Base-by-base conservation (phyloP, 163 green algal genomes). In the Prototheca wickerhamii region DNA sequence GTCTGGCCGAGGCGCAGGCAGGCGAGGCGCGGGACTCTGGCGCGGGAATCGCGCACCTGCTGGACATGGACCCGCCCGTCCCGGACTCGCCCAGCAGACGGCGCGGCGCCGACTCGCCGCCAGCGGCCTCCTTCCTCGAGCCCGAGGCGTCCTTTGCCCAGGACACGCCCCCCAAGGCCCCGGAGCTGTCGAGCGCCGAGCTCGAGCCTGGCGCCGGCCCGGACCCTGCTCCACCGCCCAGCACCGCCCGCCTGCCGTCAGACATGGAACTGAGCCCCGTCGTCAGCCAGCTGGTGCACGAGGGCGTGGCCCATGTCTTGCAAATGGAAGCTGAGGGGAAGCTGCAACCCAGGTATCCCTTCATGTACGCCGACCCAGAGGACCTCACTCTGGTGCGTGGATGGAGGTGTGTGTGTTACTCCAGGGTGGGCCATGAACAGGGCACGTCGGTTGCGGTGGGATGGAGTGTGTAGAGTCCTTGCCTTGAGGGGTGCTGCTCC, bases 291-390 rank as follows among this genome's bases (percentile, higher is more conserved):
- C 73, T 94, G 52, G 77, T 90, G 46, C 60, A 60, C 6, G 76
- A 88, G 37, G 87, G 86, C 0, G 70, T 70, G 33, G 42, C 32
- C 7, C 65, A 74, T 40, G 60, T 94, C 54, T 51, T 92, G 50
- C 57, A 76, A 18, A 76, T 71, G 12, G 86, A 89, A 56, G 71
- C 67, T 3, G 63, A 51, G 0, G 88, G 86, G 0, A 40, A 81
- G 52, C 74, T 95, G 51, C 71, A 77, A 40, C 55, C 68, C 4
- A 61, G 72, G 26, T 84, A 95, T 70, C 72, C 67, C 6, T 92
- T 78, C 66, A 69, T 95, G 52, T 92, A 92, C 69, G 76, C 81
- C 6, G 30, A 42, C 2, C 63, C 77, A 2, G 58, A 56, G 17
- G 75, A 83, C 44, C 59, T 86, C 49, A 67, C 66, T 4, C 49